phyloP scores from a whole-genome alignment of 352 stramenopile species.

The Phytopythium delawarense region DNA sequence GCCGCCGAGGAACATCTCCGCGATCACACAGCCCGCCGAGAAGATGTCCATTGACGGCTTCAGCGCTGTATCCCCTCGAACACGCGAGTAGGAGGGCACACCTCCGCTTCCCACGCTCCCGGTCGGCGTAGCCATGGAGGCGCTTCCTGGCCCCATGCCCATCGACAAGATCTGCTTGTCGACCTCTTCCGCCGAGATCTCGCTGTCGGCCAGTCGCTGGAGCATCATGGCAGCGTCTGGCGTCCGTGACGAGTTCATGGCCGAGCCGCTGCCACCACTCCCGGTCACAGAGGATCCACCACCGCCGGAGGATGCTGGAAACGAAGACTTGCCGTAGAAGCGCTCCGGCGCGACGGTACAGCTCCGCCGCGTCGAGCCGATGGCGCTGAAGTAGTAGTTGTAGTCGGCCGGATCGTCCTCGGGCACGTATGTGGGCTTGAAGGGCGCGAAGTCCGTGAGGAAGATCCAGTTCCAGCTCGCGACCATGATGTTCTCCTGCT shows the following conservation, averaged over 20 bases:
- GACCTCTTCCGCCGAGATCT: conserved; percentile 63
- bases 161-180: conserved; percentile 73
- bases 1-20: conserved; percentile 95
- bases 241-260: conserved; percentile 24
- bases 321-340: conserved; percentile 44
- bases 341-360: conserved; percentile 96
- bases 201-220: conserved; percentile 67
- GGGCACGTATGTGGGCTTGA: conserved; percentile 94
- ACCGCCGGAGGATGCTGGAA: conserved; percentile 3
- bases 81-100: conserved; percentile 32
- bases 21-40: conserved; percentile 96
- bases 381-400: conserved; percentile 93
- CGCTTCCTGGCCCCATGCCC: conserved; percentile 27
- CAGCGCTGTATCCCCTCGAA: conserved; percentile 56
- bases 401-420: conserved; percentile 95
- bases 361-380: conserved; percentile 79
- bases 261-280: conserved; percentile 1
- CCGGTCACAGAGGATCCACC: conserved; percentile 10
- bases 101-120: conserved; percentile 11
- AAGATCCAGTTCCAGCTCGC: conserved; percentile 98
- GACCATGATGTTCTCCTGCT: conserved; percentile 98
- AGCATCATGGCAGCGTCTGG: conserved; percentile 61
- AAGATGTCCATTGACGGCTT: conserved; percentile 97
- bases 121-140: conserved; percentile 22
- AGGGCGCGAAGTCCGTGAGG: conserved; percentile 95